These are phyloP conservation scores for Jaltomata sinuosa DNA, from an alignment of 257 asterid species.

Conservation along the genomic window DNA sequence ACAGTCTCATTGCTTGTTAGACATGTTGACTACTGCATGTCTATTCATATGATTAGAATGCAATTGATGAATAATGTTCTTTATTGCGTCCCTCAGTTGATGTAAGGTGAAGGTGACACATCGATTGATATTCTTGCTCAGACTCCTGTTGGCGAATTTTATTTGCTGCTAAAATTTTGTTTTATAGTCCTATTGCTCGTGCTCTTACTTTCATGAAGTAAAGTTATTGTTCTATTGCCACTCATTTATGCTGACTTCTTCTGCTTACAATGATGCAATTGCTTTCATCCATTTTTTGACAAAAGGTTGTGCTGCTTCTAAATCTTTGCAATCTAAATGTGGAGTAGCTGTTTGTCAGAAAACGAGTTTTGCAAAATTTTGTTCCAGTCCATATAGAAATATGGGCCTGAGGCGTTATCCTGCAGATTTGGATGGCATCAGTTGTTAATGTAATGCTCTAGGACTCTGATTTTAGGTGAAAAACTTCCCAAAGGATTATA, in stretches of 20 bases:
- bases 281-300: neutral
- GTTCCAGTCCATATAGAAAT: neutral
- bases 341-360: neutral
- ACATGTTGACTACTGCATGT: neutral
- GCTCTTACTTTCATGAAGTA: neutral
- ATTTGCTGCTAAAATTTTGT: neutral
- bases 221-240: neutral
- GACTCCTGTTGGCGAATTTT: neutral
- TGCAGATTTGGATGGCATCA: neutral
- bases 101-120: neutral
- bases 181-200: neutral
- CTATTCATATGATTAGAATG: neutral
- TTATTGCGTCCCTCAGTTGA: neutral
- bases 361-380: neutral
- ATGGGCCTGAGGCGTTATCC: neutral
- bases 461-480: neutral
- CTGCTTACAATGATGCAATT: neutral
- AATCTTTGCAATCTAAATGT: neutral
- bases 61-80: neutral
- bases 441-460: neutral
- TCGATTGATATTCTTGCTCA: neutral
- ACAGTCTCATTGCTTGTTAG: neutral
- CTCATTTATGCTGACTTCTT: neutral
- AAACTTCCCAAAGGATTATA: neutral
- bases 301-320: neutral